Evolutionary conservation across 805 yeast species (phyloP), one percentile per base, ranked within the genome.

Genomic region (Ogataea pini): DNA sequence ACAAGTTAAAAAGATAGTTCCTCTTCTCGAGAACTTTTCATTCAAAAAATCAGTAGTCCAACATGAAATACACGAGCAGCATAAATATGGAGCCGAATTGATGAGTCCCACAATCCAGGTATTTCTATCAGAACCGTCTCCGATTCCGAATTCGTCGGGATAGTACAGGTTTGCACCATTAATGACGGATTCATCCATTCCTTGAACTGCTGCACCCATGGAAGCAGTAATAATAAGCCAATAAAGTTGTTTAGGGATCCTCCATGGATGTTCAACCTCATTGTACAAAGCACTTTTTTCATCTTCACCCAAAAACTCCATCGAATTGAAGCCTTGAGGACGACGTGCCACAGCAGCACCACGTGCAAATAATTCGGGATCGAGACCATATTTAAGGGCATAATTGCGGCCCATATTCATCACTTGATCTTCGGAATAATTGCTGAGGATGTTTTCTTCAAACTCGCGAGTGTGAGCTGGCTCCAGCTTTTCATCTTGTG

Each of bases 151-250:
- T 18, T 70, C 75, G 1, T 54, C 46, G 2, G 87, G 86, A 62
- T 81, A 85, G 60, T 78, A 80, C 44, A 85, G 65, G 46, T 78
- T 72, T 7, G 90, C 90, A 55, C 91, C 91, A 57, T 83, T 84
- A 50, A 85, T 79, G 18, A 85, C 89, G 4, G 87, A 72, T 64
- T 85, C 89, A 67, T 85, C 90, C 83, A 85, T 84, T 64, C 91
- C 90, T 64, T 84, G 89, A 34, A 84, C 85, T 17, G 86, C 86
- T 17, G 90, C 91, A 44, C 87, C 85, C 79, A 84, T 75, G 1
- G 89, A 83, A n/a, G 85, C 82, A 55, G 83, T 76, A 12, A 82
- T 74, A 46, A 85, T 79, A 47, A 84, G 78, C 50, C 71, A 79
- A 51, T 77, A 63, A 56, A 85, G 69, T 49, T 74, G 79, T 8